These are phyloP conservation scores for Entelexis paramagnoliae DNA, from an alignment of 1,139 yeast species.

Conservation along the genomic window DNA sequence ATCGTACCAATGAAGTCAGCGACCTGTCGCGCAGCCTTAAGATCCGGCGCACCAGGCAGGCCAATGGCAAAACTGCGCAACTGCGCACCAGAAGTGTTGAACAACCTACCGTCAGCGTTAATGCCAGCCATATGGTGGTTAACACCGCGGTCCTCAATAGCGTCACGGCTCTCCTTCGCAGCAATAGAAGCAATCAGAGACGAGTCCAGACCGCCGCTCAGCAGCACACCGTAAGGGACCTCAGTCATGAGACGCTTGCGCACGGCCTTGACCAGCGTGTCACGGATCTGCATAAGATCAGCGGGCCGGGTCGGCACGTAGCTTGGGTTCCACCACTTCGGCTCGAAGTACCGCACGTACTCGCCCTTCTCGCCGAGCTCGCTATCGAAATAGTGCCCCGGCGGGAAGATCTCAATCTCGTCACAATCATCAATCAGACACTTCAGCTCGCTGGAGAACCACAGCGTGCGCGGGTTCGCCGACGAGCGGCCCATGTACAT, in stretches of 20 bases:
- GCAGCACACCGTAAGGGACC: constrained; percentile 93
- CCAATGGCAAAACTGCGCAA: constrained; percentile 96
- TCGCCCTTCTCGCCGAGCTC: constrained; percentile 49
- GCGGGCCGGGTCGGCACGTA: constrained; percentile 65
- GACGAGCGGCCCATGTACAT: constrained; percentile 86
- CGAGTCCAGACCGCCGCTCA: constrained; percentile 95
- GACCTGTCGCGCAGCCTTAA: constrained; percentile 90
- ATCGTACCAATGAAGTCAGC: constrained; percentile 86
- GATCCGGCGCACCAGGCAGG: constrained; percentile 94
- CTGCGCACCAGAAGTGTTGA: constrained; percentile 67
- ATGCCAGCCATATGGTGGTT: constrained; percentile 70
- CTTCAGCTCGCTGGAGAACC: constrained; percentile 89
- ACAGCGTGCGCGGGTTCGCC: constrained; percentile 60
- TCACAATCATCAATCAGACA: constrained; percentile 93
- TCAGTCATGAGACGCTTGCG: constrained; percentile 99
- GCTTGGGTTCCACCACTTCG: constrained; percentile 84
- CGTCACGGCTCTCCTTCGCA: constrained; percentile 84
- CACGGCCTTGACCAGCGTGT: constrained; percentile 81
- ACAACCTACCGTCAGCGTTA: constrained; percentile 72
- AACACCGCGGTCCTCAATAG: constrained; percentile 44
- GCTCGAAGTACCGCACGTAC: constrained; percentile 77
- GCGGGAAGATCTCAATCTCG: constrained; percentile 86
- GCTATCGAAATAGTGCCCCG: constrained; percentile 95
- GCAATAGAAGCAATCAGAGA: constrained; percentile 95
- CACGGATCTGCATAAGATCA: constrained; percentile 63